Evolutionary conservation across 108 stramenopile genomes (phyloP).

Genomic region (Skeletonema grethae): DNA sequence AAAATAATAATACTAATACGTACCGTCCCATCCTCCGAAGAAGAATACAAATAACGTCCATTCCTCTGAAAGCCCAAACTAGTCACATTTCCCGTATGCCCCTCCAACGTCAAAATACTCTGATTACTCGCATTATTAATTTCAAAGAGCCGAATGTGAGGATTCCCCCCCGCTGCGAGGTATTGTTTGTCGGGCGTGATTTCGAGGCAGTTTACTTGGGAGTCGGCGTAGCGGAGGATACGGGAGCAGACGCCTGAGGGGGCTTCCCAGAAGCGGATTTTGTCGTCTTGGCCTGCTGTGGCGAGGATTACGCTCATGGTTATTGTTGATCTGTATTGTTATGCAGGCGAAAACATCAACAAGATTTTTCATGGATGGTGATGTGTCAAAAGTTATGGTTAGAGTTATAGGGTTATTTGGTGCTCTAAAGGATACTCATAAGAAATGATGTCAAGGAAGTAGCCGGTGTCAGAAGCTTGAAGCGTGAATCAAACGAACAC

Average conservation of each 20-base stretch:
- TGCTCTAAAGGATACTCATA: too few species aligned
- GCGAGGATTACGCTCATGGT: constrained; percentile 94
- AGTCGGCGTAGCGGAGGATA: constrained; percentile 89
- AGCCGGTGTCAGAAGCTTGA: too few species aligned
- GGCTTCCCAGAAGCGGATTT: constrained; percentile 98
- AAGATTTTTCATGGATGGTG: too few species aligned
- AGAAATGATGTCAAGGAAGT: too few species aligned
- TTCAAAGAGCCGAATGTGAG: constrained; percentile 91
- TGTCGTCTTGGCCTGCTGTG: constrained; percentile 97
- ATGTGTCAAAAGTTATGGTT: too few species aligned
- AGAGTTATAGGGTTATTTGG: too few species aligned
- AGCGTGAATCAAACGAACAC: too few species aligned
- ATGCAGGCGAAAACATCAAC: too few species aligned
- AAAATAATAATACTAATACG: constrained; percentile 12
- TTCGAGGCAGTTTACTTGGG: constrained; percentile 94
- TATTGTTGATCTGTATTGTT: too few species aligned
- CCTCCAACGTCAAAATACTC: constrained; percentile 79
- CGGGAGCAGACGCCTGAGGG: constrained; percentile 89
- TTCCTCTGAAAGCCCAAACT: constrained; percentile 96
- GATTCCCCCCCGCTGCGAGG: constrained; percentile 96
- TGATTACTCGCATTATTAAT: constrained; percentile 63
- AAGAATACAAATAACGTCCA: constrained; percentile 90
- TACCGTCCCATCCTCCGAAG: constrained; percentile 84
- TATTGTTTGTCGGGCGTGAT: constrained; percentile 96
- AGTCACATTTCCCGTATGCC: constrained; percentile 91